A percentile compares a stretch with the other conserved stretches of the same genome.
Evolutionary conservation across 2,329 filamentous ascomycete genomes (phyloP).

Genomic region (Monilinia polystroma): DNA sequence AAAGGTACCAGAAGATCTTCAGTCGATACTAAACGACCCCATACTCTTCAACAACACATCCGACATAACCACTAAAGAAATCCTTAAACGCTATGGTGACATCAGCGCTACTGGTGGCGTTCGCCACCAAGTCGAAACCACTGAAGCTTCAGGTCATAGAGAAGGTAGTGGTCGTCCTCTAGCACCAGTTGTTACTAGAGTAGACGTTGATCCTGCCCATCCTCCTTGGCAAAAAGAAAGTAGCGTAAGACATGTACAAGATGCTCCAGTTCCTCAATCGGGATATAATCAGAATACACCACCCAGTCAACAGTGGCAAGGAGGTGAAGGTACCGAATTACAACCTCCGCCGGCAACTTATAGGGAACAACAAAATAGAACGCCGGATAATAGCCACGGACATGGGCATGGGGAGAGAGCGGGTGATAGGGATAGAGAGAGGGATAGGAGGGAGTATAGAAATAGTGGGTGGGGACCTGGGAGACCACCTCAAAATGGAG

Average conservation of each 20-base stretch:
- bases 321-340: constrained; percentile 29
- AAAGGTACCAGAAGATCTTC: constrained; percentile 89
- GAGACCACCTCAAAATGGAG: constrained; percentile 39
- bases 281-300: constrained; percentile 48
- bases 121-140: constrained; percentile 59
- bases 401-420: constrained; percentile 24
- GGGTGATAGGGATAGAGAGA: neutral
- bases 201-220: constrained; percentile 83
- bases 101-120: constrained; percentile 54
- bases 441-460: constrained; percentile 34
- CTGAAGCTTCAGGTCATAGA: constrained; percentile 54
- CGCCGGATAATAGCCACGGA: constrained; percentile 38
- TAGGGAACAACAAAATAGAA: constrained; percentile 35
- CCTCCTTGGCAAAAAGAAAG: constrained; percentile 78
- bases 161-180: constrained; percentile 47
- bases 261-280: constrained; percentile 47
- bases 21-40: constrained; percentile 80
- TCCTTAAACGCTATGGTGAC: constrained; percentile 88
- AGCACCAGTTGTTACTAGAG: constrained; percentile 59
- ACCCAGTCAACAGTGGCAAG: constrained; percentile 49
- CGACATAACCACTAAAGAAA: constrained; percentile 95
- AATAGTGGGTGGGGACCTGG: constrained; percentile 39
- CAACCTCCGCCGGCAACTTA: constrained; percentile 34
- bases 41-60: constrained; percentile 76
- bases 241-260: constrained; percentile 75